Percentiles rank a stretch among this genome's conserved stretches.
phyloP scores from a whole-genome alignment of 2,329 filamentous ascomycete genomes.

The Beauveria medogensis region DNA sequence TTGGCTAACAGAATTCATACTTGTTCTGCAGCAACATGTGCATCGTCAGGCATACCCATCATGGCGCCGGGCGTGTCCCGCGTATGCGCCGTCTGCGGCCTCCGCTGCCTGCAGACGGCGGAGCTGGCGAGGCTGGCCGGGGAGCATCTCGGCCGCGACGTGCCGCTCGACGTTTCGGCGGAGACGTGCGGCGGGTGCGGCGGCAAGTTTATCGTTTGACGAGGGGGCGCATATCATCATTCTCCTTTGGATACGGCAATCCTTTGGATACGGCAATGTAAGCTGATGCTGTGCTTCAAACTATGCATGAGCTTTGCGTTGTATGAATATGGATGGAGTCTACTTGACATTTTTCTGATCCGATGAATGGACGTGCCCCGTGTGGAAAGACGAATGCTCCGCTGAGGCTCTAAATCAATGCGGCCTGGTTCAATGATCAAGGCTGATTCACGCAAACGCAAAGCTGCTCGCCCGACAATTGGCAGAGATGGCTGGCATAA shows the following conservation, averaged over 20 bases:
- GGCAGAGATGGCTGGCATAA: neutral
- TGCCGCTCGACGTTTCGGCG: constrained; percentile 22
- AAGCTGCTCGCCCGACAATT: neutral
- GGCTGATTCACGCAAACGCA: neutral
- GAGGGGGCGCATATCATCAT: neutral
- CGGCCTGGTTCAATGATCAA: neutral
- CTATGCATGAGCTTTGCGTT: neutral
- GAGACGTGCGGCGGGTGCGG: constrained; percentile 33
- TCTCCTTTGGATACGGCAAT: neutral
- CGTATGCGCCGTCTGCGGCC: constrained; percentile 46
- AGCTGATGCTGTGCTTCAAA: no score
- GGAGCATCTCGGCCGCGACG: constrained; percentile 21
- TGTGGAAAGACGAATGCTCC: neutral
- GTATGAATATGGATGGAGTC: no score
- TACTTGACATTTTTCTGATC: no score
- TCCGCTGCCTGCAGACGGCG: constrained; percentile 39
- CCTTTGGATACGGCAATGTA: neutral
- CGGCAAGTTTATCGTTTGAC: constrained; percentile 33
- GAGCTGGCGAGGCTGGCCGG: constrained; percentile 30
- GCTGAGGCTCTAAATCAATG: neutral
- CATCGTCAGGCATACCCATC: constrained; percentile 46
- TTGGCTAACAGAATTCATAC: neutral
- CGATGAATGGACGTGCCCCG: no score
- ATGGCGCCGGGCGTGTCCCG: constrained; percentile 44
- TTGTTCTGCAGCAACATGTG: constrained; percentile 35